Conservation (phyloP, 192 early-diverging fungal species). For the Podila horticola region DNA sequence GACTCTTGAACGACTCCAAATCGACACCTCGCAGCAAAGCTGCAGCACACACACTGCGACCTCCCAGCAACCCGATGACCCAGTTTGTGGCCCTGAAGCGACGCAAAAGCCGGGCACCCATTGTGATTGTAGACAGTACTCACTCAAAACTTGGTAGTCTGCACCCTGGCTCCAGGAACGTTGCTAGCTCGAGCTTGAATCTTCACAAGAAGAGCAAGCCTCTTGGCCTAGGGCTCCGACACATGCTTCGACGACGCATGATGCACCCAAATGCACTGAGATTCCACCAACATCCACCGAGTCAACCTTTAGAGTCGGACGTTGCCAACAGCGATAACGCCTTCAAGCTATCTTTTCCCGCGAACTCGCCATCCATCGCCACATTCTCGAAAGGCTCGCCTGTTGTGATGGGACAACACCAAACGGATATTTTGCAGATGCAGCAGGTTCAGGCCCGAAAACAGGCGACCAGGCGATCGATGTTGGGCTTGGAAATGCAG, state of each 20-base stretch:
- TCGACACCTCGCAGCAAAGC: neutral
- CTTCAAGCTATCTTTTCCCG: neutral
- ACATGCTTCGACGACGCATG: conserved; percentile 38
- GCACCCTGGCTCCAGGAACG: neutral
- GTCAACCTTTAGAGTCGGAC: neutral
- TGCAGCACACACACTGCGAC: neutral
- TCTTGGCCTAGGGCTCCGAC: conserved; percentile 30
- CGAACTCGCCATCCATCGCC: neutral
- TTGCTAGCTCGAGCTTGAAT: conserved; percentile 13
- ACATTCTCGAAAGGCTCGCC: neutral
- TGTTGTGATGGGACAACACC: neutral
- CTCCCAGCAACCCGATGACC: neutral
- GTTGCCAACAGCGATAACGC: neutral
- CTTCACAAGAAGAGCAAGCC: conserved; percentile 37
- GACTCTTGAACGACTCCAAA: neutral
- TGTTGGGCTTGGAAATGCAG: neutral
- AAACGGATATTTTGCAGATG: conserved; percentile 6
- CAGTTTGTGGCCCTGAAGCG: neutral
- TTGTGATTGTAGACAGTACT: neutral
- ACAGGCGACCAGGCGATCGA: conserved; percentile 7
- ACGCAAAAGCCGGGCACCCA: neutral
- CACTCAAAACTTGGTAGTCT: neutral
- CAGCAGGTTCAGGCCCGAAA: conserved; percentile 1
- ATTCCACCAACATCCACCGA: neutral
- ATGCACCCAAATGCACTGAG: conserved; percentile 8